These are phyloP conservation scores for Oryza australiensis DNA, from an alignment of 176 grass and related monocot species.

Conservation along the genomic window DNA sequence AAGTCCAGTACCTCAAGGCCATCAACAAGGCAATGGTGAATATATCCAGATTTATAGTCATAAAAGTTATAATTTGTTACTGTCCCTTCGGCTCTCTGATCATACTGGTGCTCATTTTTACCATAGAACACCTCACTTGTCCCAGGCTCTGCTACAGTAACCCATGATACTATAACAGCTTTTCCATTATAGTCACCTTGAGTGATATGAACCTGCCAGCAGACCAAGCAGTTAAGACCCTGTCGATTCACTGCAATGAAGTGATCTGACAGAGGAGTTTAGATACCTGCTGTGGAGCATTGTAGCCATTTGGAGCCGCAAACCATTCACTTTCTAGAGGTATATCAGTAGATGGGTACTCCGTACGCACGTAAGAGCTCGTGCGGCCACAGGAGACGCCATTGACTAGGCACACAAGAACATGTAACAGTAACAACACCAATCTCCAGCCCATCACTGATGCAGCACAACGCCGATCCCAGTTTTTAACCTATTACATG, in stretches of 20 bases:
- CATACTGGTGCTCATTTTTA: constrained; percentile 56
- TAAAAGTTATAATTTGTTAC: constrained; percentile 88
- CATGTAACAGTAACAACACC: constrained; percentile 31
- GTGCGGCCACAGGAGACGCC: constrained; percentile 56
- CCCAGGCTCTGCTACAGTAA: constrained; percentile 67
- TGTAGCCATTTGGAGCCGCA: constrained; percentile 70
- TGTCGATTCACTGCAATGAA: neutral
- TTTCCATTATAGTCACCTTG: constrained; percentile 98
- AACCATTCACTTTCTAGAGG: constrained; percentile 77
- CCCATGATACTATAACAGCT: constrained; percentile 86
- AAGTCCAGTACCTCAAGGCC: constrained; percentile 62
- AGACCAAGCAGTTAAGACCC: constrained; percentile 8
- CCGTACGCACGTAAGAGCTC: constrained; percentile 70
- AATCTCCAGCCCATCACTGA: constrained; percentile 42
- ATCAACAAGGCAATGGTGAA: constrained; percentile 88
- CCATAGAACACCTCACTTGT: constrained; percentile 73
- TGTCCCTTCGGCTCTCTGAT: constrained; percentile 64
- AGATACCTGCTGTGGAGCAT: constrained; percentile 86
- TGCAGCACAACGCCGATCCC: constrained; percentile 19
- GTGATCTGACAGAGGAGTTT: neutral
- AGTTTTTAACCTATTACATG: constrained; percentile 23
- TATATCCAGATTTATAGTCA: constrained; percentile 90
- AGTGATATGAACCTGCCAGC: constrained; percentile 83
- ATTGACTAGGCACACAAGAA: constrained; percentile 45
- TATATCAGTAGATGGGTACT: constrained; percentile 80